Evolutionary conservation across 495 filamentous ascomycete species (phyloP), one percentile per base, ranked within the genome.

Genomic region (Beverwykella pulmonaria): DNA sequence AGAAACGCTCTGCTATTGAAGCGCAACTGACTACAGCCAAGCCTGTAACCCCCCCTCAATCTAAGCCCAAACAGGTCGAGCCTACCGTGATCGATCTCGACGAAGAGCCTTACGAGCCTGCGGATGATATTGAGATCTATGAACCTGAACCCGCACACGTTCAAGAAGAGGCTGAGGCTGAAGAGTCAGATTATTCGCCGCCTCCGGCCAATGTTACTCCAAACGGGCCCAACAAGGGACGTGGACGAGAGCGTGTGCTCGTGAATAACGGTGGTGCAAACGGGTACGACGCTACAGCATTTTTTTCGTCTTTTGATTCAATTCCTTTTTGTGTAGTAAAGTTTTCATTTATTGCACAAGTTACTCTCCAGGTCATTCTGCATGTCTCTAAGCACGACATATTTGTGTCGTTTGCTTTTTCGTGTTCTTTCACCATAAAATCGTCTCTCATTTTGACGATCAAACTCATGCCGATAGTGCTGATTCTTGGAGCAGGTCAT

Each of bases 101-200:
- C 47, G 69, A 71, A 7, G 69, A 71, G 50, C 57, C 57, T n/a
- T 71, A 71, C 52, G 69, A 71, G 47, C 69, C 69, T 30, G 69
- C 60, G 15, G 69, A 72, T 53, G 70, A 69, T 30, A 63, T 72
- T 20, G 61, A 72, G 53, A 60, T 67, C 26, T 69, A 69, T 53
- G 65, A 65, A 32, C 60, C 69, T 7, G 66, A 62, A 23, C 54
- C 53, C 29, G 52, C 66, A 20, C 30, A 25, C 8, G 27, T 27
- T 14, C 66, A 29, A 17, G 70, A 72, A 19, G 39, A 44, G 39
- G 15, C 6, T 7, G 71, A 70, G 47, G 17, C 29, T 19, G 71
- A 73, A 6, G 71, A 73, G 47, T 67, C 62, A 10, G 71, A 73
- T 44, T 73, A 73, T 54, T 73, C 71, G 7, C 71, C 71, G 22